Conservation (phyloP, 345 rosid species). For the Moringa oleifera region DNA sequence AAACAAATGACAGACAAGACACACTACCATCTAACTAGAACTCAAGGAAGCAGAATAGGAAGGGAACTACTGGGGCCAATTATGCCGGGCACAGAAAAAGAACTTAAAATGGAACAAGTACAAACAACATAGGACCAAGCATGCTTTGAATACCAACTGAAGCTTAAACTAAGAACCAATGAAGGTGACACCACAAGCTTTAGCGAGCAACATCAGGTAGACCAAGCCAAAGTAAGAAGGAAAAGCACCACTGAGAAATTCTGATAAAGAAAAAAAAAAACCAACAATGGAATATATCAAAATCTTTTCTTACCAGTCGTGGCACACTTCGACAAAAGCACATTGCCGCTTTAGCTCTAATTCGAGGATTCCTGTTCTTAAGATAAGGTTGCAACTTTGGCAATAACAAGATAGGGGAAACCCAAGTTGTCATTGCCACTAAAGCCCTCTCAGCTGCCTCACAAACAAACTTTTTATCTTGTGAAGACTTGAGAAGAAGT, state of each 20-base stretch:
- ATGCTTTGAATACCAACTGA: neutral
- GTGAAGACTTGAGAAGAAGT: slow-evolving; percentile 92
- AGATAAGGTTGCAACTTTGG: slow-evolving; percentile 84
- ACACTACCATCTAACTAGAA: too few species aligned
- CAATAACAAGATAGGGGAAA: slow-evolving; percentile 56
- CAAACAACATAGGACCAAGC: neutral
- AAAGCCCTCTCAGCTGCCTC: slow-evolving; percentile 95
- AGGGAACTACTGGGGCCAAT: too few species aligned
- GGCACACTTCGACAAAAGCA: slow-evolving; percentile 82
- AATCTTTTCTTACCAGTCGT: slow-evolving; percentile 47
- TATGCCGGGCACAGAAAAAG: neutral
- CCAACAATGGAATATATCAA: neutral
- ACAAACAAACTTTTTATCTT: slow-evolving; percentile 91
- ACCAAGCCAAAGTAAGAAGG: neutral
- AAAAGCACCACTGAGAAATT: neutral
- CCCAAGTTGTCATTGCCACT: slow-evolving; percentile 60
- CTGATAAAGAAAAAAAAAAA: too few species aligned
- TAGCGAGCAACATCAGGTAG: neutral
- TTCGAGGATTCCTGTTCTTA: slow-evolving; percentile 78
- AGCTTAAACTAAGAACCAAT: neutral
- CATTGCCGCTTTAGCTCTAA: slow-evolving; percentile 89
- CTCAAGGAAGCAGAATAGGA: too few species aligned
- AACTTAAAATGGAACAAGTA: neutral
- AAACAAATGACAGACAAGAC: too few species aligned
- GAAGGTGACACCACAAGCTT: neutral